These are phyloP conservation scores for Serendipita sp. DNA, from an alignment of 768 basidiomycete genomes.

Conservation along the genomic window DNA sequence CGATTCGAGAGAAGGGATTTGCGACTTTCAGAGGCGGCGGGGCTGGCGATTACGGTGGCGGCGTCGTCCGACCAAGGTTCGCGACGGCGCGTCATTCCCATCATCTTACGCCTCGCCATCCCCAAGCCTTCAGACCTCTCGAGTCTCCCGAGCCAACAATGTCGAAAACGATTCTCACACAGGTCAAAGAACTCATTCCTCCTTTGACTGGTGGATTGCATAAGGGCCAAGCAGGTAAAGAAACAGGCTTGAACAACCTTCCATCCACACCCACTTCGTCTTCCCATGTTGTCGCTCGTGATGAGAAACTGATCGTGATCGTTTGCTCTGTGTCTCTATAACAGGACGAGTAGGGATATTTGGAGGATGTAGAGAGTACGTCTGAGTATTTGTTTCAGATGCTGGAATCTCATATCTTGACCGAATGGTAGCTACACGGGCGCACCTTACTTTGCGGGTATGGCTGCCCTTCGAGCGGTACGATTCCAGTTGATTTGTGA, in stretches of 20 bases:
- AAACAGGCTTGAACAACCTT: neutral
- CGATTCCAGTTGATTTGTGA: neutral
- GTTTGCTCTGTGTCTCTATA: neutral
- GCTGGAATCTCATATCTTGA: neutral
- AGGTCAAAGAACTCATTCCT: conserved; percentile 72
- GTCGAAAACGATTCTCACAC: conserved; percentile 42
- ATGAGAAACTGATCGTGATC: no score
- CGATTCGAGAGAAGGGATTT: no score
- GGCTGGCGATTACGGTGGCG: neutral
- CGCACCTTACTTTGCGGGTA: conserved; percentile 89
- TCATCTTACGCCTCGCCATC: neutral
- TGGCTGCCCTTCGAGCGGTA: conserved; percentile 76
- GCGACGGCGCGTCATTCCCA: neutral
- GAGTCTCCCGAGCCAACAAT: conserved; percentile 16
- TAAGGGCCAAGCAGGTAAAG: conserved; percentile 80
- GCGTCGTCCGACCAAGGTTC: neutral
- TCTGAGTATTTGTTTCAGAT: conserved; percentile 4
- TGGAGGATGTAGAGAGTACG: conserved; percentile 86
- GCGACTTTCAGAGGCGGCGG: no score
- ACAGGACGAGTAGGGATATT: conserved; percentile 81
- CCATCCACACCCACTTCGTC: neutral
- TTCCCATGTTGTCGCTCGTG: neutral
- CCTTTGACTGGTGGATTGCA: conserved; percentile 77
- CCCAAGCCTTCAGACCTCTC: neutral
- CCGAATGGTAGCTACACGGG: conserved; percentile 69